These are phyloP conservation scores for Lachnellula hyalina DNA, from an alignment of 2,329 filamentous ascomycete genomes.

Conservation along the genomic window DNA sequence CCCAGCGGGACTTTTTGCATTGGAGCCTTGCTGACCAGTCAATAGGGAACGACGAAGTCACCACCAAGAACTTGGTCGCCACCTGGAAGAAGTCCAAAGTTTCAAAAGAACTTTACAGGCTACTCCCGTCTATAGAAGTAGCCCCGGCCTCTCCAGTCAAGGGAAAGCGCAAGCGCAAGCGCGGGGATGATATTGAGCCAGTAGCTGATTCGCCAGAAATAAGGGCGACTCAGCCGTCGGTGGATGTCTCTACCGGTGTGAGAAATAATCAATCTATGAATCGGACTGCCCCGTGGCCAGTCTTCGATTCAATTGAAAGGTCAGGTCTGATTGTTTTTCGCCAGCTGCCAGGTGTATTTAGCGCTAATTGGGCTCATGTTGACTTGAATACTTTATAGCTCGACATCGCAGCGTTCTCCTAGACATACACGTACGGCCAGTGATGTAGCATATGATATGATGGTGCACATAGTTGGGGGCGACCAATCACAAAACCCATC, in stretches of 20 bases:
- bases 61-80: constrained; percentile 25
- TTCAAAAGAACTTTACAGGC: constrained; percentile 27
- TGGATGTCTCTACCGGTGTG: too few relatives aligned
- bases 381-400: background rate
- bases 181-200: too few relatives aligned
- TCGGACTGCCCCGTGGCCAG: constrained; percentile 20
- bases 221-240: too few relatives aligned
- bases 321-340: background rate
- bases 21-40: background rate
- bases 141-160: constrained; percentile 9
- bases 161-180: constrained; percentile 22
- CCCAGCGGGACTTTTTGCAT: too few relatives aligned
- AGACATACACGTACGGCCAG: constrained; percentile 15
- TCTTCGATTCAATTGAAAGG: constrained; percentile 16
- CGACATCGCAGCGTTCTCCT: background rate
- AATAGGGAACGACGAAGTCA: constrained; percentile 25
- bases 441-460: constrained; percentile 27
- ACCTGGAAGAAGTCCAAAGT: constrained; percentile 30
- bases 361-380: constrained; percentile 15
- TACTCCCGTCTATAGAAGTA: constrained; percentile 27
- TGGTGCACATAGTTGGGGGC: constrained; percentile 19
- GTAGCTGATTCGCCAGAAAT: too few relatives aligned
- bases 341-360: constrained; percentile 1
- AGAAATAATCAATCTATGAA: too few relatives aligned
- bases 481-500: constrained; percentile 3